These are phyloP conservation scores for Clavispora vitiphila DNA, from an alignment of 805 yeast genomes.

Conservation along the genomic window DNA sequence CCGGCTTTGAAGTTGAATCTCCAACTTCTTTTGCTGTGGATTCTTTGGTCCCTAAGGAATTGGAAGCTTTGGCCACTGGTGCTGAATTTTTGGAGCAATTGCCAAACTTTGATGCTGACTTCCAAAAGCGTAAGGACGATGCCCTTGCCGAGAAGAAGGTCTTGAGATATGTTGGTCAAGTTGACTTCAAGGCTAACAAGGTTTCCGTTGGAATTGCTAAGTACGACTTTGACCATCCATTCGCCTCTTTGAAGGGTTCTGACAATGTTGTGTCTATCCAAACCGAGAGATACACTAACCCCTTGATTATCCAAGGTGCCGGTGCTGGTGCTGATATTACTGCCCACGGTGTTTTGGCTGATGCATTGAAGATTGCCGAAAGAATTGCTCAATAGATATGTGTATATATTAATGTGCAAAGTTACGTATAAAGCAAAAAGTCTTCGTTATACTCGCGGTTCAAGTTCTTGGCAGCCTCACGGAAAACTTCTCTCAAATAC, in stretches of 20 bases:
- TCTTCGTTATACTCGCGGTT: conserved; percentile 24
- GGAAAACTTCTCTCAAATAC: conserved; percentile 47
- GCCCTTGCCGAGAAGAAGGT: conserved; percentile 85
- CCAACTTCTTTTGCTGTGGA: conserved; percentile 93
- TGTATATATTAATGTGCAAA: background rate
- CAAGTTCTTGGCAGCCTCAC: conserved; percentile 53
- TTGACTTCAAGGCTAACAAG: conserved; percentile 64
- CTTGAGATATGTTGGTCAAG: conserved; percentile 87
- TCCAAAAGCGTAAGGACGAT: conserved; percentile 69
- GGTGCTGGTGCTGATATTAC: conserved; percentile 80
- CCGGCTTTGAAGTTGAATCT: conserved; percentile 80
- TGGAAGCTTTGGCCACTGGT: conserved; percentile 68
- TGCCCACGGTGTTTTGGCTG: conserved; percentile 87
- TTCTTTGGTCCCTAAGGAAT: conserved; percentile 82
- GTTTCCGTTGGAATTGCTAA: conserved; percentile 86
- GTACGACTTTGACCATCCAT: conserved; percentile 87
- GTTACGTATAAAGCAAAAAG: conserved; percentile 8
- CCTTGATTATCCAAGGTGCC: conserved; percentile 95
- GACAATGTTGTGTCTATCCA: conserved; percentile 92
- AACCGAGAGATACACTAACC: conserved; percentile 88
- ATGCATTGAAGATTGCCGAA: conserved; percentile 86
- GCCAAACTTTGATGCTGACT: conserved; percentile 77
- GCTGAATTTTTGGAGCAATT: conserved; percentile 75
- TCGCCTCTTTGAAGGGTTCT: conserved; percentile 92
- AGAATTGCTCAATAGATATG: conserved; percentile 50